These are phyloP conservation scores for Ceratocystis destructans DNA, from an alignment of 2,329 filamentous ascomycete genomes.

Conservation along the genomic window DNA sequence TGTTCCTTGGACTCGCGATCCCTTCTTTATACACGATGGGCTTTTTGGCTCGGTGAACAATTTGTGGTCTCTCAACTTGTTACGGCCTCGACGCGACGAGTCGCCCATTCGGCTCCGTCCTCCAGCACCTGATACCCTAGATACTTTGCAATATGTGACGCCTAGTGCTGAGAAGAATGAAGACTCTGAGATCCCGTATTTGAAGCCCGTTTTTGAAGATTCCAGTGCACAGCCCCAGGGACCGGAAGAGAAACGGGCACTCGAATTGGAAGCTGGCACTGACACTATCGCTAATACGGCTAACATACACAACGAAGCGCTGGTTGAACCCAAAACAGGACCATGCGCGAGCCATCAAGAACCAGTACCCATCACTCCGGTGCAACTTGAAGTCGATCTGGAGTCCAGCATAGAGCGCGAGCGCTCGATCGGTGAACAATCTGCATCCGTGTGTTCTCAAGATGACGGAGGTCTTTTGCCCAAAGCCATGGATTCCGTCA, in stretches of 20 bases:
- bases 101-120: slow-evolving; percentile 12
- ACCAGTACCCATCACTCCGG: too few relatives aligned
- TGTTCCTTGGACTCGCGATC: slow-evolving; percentile 14
- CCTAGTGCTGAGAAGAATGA: slow-evolving; percentile 14
- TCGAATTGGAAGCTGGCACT: slow-evolving; percentile 12
- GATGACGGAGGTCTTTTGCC: background rate
- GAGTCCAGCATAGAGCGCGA: background rate
- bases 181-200: slow-evolving; percentile 7
- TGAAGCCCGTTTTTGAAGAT: background rate
- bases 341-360: background rate
- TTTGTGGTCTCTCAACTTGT: background rate
- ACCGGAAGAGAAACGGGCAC: slow-evolving; percentile 16
- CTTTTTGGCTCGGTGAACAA: slow-evolving; percentile 12
- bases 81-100: background rate
- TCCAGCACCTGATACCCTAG: background rate
- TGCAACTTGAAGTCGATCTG: background rate
- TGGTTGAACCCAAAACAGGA: background rate
- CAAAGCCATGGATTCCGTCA: background rate
- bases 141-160: slow-evolving; percentile 8
- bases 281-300: background rate
- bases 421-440: background rate
- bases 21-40: slow-evolving; percentile 16
- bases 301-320: background rate
- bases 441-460: background rate
- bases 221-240: slow-evolving; percentile 11